Conservation (phyloP, 2,329 filamentous ascomycete species). For the Penicillium sp. region DNA sequence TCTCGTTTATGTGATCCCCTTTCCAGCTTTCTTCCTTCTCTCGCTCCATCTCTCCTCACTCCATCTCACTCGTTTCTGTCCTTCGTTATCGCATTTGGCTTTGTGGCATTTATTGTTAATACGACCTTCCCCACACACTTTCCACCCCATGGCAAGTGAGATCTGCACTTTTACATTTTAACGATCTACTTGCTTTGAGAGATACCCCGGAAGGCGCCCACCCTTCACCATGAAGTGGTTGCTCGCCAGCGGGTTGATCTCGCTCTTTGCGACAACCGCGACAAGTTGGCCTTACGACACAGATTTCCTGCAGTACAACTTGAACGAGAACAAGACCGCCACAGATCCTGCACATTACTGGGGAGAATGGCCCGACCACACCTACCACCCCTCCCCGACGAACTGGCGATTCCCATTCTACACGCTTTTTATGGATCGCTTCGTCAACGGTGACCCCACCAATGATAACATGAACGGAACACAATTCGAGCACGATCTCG, state of each 20-base stretch:
- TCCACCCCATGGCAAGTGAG: constrained; percentile 4
- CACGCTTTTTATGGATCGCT: constrained; percentile 64
- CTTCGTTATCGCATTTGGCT: constrained; percentile 5
- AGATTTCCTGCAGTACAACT: constrained; percentile 56
- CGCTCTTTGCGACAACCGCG: constrained; percentile 32
- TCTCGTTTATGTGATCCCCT: constrained; percentile 2
- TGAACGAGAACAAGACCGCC: constrained; percentile 62
- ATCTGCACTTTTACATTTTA: neutral
- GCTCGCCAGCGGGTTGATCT: constrained; percentile 29
- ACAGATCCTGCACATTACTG: constrained; percentile 59
- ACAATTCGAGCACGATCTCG: constrained; percentile 61
- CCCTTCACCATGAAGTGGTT: constrained; percentile 34
- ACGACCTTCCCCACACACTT: neutral
- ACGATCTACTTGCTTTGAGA: neutral
- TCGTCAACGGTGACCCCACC: constrained; percentile 57
- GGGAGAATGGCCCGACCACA: constrained; percentile 55
- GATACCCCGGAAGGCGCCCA: neutral
- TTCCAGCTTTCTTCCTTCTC: neutral
- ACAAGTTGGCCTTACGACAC: constrained; percentile 52
- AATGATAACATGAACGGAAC: constrained; percentile 54
- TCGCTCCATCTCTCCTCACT: neutral
- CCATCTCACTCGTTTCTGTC: neutral
- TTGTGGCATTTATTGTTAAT: neutral
- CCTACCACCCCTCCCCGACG: constrained; percentile 55
- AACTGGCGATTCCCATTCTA: constrained; percentile 70